These are phyloP conservation scores for Nannizziopsis arthrosporioides DNA, from an alignment of 2,329 filamentous ascomycete species.

Conservation along the genomic window DNA sequence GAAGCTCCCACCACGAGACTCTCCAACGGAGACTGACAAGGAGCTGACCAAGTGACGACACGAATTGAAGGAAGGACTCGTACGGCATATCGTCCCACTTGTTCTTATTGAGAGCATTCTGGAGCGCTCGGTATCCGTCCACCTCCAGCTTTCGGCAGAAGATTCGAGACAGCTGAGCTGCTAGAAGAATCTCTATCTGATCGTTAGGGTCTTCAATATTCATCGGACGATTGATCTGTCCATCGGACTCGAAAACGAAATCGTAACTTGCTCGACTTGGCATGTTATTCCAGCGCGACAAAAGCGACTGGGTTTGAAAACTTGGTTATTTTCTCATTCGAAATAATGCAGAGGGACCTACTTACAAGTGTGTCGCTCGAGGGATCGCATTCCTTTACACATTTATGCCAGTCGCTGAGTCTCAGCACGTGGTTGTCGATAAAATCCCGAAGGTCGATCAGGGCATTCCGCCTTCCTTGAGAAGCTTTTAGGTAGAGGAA, in stretches of 20 bases:
- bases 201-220: conserved; percentile 29
- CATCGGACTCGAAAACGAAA: conserved; percentile 25
- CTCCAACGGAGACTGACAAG: conserved; percentile 36
- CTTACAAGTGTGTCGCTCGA: conserved; percentile 33
- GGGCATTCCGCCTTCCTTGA: conserved; percentile 30
- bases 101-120: conserved; percentile 36
- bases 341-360: conserved; percentile 5
- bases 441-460: conserved; percentile 34
- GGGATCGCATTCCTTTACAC: conserved; percentile 31
- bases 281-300: conserved; percentile 38
- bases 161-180: conserved; percentile 36
- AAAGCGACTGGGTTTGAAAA: conserved; percentile 24
- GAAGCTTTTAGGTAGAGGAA: conserved; percentile 31
- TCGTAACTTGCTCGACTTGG: conserved; percentile 36
- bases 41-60: conserved; percentile 31
- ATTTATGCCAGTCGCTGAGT: conserved; percentile 35
- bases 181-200: conserved; percentile 31
- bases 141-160: conserved; percentile 38
- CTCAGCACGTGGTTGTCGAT: conserved; percentile 35
- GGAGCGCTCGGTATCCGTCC: conserved; percentile 35
- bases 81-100: conserved; percentile 36
- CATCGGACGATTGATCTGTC: conserved; percentile 27
- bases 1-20: conserved; percentile 35
- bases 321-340: neutral
- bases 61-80: conserved; percentile 32